Evolutionary conservation across 2,329 filamentous ascomycete species (phyloP).

Genomic region (Daldinia eschscholtzii): DNA sequence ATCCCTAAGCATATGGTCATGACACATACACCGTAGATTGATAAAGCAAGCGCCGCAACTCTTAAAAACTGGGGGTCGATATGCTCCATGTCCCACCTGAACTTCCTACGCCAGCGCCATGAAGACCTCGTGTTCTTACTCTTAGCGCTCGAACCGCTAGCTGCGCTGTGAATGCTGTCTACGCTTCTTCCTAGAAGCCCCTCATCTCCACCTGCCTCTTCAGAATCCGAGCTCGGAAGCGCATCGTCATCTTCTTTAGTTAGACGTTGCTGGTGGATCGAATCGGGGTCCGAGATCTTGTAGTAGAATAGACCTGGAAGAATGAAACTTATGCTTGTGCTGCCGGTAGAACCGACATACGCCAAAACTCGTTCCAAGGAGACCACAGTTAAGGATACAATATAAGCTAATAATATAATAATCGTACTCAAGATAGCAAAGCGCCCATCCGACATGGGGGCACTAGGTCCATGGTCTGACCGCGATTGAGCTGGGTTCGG

Average conservation of each 20-base stretch:
- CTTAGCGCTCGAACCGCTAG: constrained; percentile 53
- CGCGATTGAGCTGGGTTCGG: constrained; percentile 54
- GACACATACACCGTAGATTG: constrained; percentile 85
- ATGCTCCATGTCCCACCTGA: constrained; percentile 72
- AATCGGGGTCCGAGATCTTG: constrained; percentile 94
- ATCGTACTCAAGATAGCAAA: constrained; percentile 90
- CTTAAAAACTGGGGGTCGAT: constrained; percentile 76
- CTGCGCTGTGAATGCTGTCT: constrained; percentile 59
- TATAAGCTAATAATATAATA: constrained; percentile 87
- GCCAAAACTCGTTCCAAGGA: constrained; percentile 92
- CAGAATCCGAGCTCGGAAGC: constrained; percentile 57
- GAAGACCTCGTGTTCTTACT: constrained; percentile 55
- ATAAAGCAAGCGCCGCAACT: constrained; percentile 78
- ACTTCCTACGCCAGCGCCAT: constrained; percentile 68
- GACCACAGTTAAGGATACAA: constrained; percentile 89
- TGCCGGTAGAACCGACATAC: constrained; percentile 94
- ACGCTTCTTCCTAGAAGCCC: constrained; percentile 61
- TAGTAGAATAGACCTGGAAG: constrained; percentile 97
- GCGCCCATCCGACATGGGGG: constrained; percentile 83
- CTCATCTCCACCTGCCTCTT: constrained; percentile 52
- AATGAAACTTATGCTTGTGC: constrained; percentile 96
- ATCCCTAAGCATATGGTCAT: constrained; percentile 90
- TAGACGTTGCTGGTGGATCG: constrained; percentile 84
- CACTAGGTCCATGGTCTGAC: constrained; percentile 66
- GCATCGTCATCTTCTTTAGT: constrained; percentile 92